These are phyloP conservation scores for Bidens hawaiensis DNA, from an alignment of 140 eudicot species.

Conservation along the genomic window DNA sequence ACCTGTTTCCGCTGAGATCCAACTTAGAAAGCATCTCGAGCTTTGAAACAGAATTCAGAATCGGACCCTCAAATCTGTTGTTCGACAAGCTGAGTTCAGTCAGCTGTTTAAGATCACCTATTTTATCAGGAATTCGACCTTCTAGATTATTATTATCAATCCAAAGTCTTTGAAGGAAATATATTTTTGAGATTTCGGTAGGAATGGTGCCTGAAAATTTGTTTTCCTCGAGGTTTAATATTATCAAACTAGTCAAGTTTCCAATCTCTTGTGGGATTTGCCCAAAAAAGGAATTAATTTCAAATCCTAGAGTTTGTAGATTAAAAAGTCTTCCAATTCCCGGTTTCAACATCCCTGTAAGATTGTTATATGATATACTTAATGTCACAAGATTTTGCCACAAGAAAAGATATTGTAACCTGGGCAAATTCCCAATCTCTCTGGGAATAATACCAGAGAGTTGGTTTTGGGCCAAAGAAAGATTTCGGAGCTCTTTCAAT, in stretches of 20 bases:
- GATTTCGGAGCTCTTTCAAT: too few species aligned
- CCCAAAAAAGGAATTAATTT: slow-evolving; percentile 45
- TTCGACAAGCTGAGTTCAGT: slow-evolving; percentile 44
- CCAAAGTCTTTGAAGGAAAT: slow-evolving; percentile 50
- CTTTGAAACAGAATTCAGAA: slow-evolving; percentile 46
- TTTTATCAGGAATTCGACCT: slow-evolving; percentile 57
- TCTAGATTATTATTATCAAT: slow-evolving; percentile 49
- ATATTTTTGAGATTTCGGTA: slow-evolving; percentile 45
- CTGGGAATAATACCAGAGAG: slow-evolving; percentile 49
- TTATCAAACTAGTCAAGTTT: slow-evolving; percentile 37
- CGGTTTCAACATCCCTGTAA: slow-evolving; percentile 49
- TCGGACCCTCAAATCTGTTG: slow-evolving; percentile 47
- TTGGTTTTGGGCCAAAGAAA: too few species aligned
- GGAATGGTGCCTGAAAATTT: slow-evolving; percentile 64
- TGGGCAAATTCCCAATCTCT: slow-evolving; percentile 32
- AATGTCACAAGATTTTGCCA: slow-evolving; percentile 42
- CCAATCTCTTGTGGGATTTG: slow-evolving; percentile 61
- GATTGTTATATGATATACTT: slow-evolving; percentile 33
- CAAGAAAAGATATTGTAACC: too few species aligned
- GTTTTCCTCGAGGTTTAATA: slow-evolving; percentile 37
- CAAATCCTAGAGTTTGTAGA: slow-evolving; percentile 33
- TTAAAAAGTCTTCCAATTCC: slow-evolving; percentile 43
- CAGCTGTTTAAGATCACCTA: slow-evolving; percentile 48
- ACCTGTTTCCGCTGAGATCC: slow-evolving; percentile 60
- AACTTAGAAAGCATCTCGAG: slow-evolving; percentile 51